Evolutionary conservation across 192 early-diverging fungal species (phyloP).

Genomic region (Coemansia sp.): DNA sequence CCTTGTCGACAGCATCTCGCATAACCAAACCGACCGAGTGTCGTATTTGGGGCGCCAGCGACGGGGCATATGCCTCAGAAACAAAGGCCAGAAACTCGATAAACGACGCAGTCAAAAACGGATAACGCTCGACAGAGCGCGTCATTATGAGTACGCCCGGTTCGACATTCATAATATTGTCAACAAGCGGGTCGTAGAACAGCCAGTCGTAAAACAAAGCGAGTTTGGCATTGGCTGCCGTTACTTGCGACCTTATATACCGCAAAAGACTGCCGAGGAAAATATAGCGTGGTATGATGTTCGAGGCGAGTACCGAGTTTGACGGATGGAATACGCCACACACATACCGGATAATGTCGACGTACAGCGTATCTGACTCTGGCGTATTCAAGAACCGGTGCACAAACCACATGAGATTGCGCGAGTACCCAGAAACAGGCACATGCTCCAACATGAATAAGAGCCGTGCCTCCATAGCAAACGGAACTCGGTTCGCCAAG

Average conservation of each 20-base stretch:
- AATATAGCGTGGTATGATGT: slow-evolving; percentile 72
- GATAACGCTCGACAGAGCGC: slow-evolving; percentile 60
- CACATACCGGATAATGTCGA: slow-evolving; percentile 75
- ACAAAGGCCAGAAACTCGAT: slow-evolving; percentile 68
- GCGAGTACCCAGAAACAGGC: slow-evolving; percentile 46
- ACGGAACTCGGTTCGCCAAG: slow-evolving; percentile 60
- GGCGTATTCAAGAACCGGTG: slow-evolving; percentile 59
- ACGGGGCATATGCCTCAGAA: slow-evolving; percentile 60
- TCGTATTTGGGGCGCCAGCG: slow-evolving; percentile 52
- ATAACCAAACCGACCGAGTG: slow-evolving; percentile 57
- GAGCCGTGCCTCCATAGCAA: slow-evolving; percentile 68
- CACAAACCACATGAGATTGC: slow-evolving; percentile 68
- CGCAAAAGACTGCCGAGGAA: slow-evolving; percentile 64
- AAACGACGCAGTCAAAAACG: slow-evolving; percentile 65
- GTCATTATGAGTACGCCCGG: slow-evolving; percentile 77
- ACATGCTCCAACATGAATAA: slow-evolving; percentile 67
- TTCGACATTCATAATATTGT: slow-evolving; percentile 75
- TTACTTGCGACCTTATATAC: slow-evolving; percentile 58
- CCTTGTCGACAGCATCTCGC: slow-evolving; percentile 59
- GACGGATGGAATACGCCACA: slow-evolving; percentile 71
- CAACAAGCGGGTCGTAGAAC: slow-evolving; percentile 60
- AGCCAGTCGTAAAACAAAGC: slow-evolving; percentile 82
- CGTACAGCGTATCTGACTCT: slow-evolving; percentile 60
- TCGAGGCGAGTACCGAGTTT: slow-evolving; percentile 67
- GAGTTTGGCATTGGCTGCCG: slow-evolving; percentile 67